Conservation (phyloP, 2,329 filamentous ascomycete species). For the Whalleya microplaca region DNA sequence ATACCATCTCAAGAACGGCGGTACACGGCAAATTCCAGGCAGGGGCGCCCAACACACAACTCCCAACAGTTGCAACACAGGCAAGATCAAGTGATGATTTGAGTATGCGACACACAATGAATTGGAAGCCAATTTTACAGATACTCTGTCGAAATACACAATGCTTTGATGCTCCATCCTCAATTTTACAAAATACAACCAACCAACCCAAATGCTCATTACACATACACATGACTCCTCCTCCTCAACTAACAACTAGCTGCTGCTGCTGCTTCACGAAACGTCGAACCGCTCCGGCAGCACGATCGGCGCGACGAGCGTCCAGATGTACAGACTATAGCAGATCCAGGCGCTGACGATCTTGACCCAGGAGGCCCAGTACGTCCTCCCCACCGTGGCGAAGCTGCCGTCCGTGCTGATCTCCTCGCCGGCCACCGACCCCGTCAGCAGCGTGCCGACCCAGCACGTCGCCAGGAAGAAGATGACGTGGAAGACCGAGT, state of each 20-base stretch:
- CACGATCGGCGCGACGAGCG: slow-evolving; percentile 81
- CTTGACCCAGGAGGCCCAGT: slow-evolving; percentile 99
- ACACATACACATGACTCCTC: too few species aligned
- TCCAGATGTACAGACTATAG: slow-evolving; percentile 94
- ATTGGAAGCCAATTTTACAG: too few species aligned
- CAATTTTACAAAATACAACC: too few species aligned
- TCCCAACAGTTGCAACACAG: too few species aligned
- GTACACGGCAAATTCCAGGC: too few species aligned
- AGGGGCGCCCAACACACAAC: too few species aligned
- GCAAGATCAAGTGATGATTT: too few species aligned
- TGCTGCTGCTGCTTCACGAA: slow-evolving; percentile 33
- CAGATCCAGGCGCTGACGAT: slow-evolving; percentile 97
- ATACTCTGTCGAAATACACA: too few species aligned
- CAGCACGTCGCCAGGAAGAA: slow-evolving; percentile 96
- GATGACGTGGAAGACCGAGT: slow-evolving; percentile 93
- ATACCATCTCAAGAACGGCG: too few species aligned
- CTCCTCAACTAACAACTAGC: neutral
- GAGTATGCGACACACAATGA: too few species aligned
- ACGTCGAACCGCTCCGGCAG: slow-evolving; percentile 84
- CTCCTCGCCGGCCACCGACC: slow-evolving; percentile 29
- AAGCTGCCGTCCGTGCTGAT: slow-evolving; percentile 79
- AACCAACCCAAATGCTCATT: too few species aligned
- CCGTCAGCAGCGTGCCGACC: slow-evolving; percentile 86
- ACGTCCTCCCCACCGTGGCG: slow-evolving; percentile 89
- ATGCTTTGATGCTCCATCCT: too few species aligned